Conservation (phyloP, 1,284 basidiomycete genomes). For the Omphalotus olearius region DNA sequence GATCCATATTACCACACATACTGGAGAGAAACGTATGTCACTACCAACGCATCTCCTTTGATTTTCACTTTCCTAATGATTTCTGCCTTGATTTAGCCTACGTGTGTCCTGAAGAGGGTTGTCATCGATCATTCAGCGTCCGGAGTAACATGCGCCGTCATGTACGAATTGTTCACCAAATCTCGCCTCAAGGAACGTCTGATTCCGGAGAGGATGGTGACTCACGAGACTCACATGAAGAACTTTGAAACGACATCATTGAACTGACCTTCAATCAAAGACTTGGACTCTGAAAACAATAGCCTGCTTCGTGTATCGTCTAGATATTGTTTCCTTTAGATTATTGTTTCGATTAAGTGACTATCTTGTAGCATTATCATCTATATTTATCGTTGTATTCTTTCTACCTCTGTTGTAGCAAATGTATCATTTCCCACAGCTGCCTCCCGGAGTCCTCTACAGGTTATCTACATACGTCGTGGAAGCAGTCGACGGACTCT, state of each 20-base stretch:
- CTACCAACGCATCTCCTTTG: neutral
- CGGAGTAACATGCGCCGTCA: constrained; percentile 56
- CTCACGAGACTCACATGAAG: constrained; percentile 9
- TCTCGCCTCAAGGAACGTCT: constrained; percentile 9
- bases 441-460: too few relatives aligned
- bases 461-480: too few relatives aligned
- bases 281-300: neutral
- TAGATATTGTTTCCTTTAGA: neutral
- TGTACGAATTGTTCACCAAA: constrained; percentile 25
- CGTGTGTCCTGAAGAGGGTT: constrained; percentile 46
- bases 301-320: constrained; percentile 1
- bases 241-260: neutral
- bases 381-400: neutral
- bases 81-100: constrained; percentile 32
- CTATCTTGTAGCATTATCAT: constrained; percentile 1
- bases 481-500: too few relatives aligned
- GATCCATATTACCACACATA: constrained; percentile 56
- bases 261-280: neutral
- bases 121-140: constrained; percentile 50
- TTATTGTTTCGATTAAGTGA: neutral
- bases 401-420: neutral
- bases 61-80: neutral
- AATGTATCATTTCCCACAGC: too few relatives aligned
- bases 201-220: constrained; percentile 20
- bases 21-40: constrained; percentile 47